Base-by-base conservation (phyloP, 164 flowering plant species). In the Aristolochia fimbriata region DNA sequence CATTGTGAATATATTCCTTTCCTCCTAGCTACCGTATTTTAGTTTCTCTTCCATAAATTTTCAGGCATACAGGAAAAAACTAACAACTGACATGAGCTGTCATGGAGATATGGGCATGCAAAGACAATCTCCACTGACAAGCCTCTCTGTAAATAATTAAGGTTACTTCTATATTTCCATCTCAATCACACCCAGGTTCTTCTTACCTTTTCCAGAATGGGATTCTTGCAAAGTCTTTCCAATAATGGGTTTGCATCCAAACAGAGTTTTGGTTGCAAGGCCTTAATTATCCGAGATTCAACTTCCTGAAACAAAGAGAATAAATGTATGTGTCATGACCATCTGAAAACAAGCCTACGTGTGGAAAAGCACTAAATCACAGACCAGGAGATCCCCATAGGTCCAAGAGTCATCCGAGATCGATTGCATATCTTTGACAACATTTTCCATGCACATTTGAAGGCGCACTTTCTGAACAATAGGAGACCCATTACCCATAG, bases 381-480 rank as follows among this genome's bases (percentile, higher is more conserved):
- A 66, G 61, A 90, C 99, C 95, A 94, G 82, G 68, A 88, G 72
- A 81, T 90, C 97, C 68, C 91, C 82, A 61, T 94, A 94, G n/a
- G 88, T 81, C 99, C 99, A 94, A 56, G 89, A 82, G 68, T 73
- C 77, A 70, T 81, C 86, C 15, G 95, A 79, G 48, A 91, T 81
- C 64, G 73, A 62, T 30, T 93, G 87, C 12, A 93, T 86, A 73
- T 94, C 99, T 74, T 91, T 94, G 70, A 94, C 93, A 47, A 94
- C 77, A 73, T 91, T 88, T 74, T 94, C 99, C 77, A 81, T 73
- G 17, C 97, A 85, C 91, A 91, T 85, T 74, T 63, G 80, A 43
- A 94, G 87, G 57, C 65, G 58, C 43, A 94, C 81, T 80, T 73
- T 88, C 47, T 71, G 77, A 62, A 83, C 65, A 46, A 74, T 47